Percentiles rank a stretch among this genome's conserved stretches.
Evolutionary conservation across 768 basidiomycete species (phyloP).

Genomic region (Hemileccinum rubropunctum): DNA sequence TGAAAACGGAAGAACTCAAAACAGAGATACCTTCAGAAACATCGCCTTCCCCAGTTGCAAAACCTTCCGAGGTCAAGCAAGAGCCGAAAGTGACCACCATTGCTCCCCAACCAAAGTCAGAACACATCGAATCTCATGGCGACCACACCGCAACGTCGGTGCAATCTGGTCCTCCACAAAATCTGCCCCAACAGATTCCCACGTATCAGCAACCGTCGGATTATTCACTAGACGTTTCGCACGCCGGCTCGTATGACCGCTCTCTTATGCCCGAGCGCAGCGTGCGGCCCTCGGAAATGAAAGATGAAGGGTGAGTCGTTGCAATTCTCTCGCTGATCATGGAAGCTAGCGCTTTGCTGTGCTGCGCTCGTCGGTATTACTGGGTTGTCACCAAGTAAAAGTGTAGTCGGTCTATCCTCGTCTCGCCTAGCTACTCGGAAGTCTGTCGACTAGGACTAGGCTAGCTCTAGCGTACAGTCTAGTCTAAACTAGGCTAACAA

Average conservation of each 20-base stretch:
- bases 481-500: constrained; percentile 80
- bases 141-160: constrained; percentile 7
- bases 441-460: constrained; percentile 64
- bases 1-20: constrained; percentile 26
- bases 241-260: constrained; percentile 41
- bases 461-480: constrained; percentile 78
- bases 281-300: constrained; percentile 85
- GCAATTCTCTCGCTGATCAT: constrained; percentile 8
- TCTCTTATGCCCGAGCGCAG: constrained; percentile 54
- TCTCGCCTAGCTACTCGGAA: constrained; percentile 44
- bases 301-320: constrained; percentile 92
- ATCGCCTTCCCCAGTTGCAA: constrained; percentile 19
- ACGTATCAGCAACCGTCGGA: constrained; percentile 73
- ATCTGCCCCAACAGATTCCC: constrained; percentile 66
- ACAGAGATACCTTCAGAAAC: constrained; percentile 25
- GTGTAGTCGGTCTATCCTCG: constrained; percentile 44
- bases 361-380: constrained; percentile 21
- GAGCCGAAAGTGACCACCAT: constrained; percentile 11
- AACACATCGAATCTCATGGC: constrained; percentile 14
- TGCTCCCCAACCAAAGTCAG: constrained; percentile 10
- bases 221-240: constrained; percentile 38
- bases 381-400: constrained; percentile 29
- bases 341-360: constrained; percentile 3
- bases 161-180: constrained; percentile 34
- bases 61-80: constrained; percentile 19